Evolutionary conservation across 176 grass and related monocot genomes (phyloP), one percentile per base, ranked within the genome.

Genomic region (Eragrostis curvula): DNA sequence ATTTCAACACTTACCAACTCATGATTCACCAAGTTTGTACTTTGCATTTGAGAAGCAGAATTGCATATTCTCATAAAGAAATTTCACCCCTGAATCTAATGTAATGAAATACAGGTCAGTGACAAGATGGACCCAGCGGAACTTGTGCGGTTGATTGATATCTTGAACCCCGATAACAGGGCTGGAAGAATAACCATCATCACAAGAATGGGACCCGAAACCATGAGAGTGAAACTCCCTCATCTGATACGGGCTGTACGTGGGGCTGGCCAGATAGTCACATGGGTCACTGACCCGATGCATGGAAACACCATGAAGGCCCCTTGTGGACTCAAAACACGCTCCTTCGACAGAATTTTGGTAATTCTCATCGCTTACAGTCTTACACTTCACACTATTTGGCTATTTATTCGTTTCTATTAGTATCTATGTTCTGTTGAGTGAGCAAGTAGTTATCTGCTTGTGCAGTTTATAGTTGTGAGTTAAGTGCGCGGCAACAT

Each of bases 251-350:
- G 95, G 9, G 92, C 90, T 45, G 95, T 97, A 21, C 88, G 90
- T 49, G 90, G 88, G 78, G 95, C 95, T 77, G 95, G 95, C 12
- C 84, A 94, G 81, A 84, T 91, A 72, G 95, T 97, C 51, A 97
- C 92, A 23, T 97, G 95, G 95, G 90, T 97, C 67, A 94, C 92
- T 49, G 95, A 97, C 73, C 95, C 92, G 6, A 97, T 97, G 95
- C 95, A 97, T 28, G 95, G 95, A 49, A 97, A 94, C 85, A 97
- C 95, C 32, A 97, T 94, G 84, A 97, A 97, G 69, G 95, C 95
- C 43, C 92, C 92, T 14, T 97, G 92, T 61, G 95, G 95, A 60
- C 95, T 97, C 69, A 97, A 94, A 84, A 97, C 92, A 45, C 95
- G 86, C 16, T 91, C 92, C 40, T 97, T 97, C 0, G 95, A 97